Evolutionary conservation across 306 rosid species (phyloP).

Genomic region (Lupinus albus): DNA sequence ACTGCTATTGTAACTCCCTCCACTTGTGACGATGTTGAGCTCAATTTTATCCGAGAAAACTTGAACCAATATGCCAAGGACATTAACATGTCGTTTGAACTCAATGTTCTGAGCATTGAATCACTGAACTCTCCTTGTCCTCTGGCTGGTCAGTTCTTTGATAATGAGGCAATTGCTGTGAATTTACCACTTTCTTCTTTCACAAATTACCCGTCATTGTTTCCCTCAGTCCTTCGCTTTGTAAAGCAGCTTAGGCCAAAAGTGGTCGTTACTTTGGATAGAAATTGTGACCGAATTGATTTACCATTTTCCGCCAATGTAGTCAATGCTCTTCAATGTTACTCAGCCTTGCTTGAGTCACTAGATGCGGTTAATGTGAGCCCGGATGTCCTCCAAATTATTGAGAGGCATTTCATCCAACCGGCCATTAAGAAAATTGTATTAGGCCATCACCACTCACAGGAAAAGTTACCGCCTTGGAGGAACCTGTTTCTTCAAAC

Average conservation of each 20-base stretch:
- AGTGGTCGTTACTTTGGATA: conserved; percentile 56
- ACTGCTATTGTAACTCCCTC: conserved; percentile 63
- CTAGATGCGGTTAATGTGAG: conserved; percentile 63
- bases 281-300: conserved; percentile 44
- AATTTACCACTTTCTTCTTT: conserved; percentile 60
- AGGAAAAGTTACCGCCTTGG: conserved; percentile 54
- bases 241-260: conserved; percentile 64
- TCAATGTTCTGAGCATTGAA: conserved; percentile 55
- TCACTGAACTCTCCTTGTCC: conserved; percentile 51
- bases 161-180: conserved; percentile 59
- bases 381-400: conserved; percentile 58
- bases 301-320: conserved; percentile 48
- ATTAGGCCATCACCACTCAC: conserved; percentile 39
- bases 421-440: conserved; percentile 66
- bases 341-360: conserved; percentile 62
- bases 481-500: conserved; percentile 51
- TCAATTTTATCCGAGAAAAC: conserved; percentile 60
- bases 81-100: conserved; percentile 56
- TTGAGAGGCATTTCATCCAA: conserved; percentile 64
- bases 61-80: conserved; percentile 61
- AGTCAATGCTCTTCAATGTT: conserved; percentile 52
- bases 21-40: conserved; percentile 53
- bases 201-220: conserved; percentile 38
- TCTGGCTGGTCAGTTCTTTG: conserved; percentile 38
- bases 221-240: conserved; percentile 55